Base-by-base conservation (phyloP, 2,329 filamentous ascomycete genomes). In the Mycocentrospora acerina region DNA sequence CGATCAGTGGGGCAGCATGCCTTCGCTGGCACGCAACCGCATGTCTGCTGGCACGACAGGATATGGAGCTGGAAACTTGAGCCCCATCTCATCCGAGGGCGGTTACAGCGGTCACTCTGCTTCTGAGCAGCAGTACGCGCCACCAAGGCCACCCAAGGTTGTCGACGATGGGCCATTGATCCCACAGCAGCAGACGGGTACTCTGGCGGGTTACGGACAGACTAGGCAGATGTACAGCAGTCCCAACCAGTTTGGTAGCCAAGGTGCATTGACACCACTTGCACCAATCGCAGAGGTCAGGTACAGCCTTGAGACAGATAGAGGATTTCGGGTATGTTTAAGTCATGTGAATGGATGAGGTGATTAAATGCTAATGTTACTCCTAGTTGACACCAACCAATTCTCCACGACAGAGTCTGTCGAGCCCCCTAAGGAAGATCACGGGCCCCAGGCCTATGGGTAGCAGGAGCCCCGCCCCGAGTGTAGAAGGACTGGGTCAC, bases 131-230 rank as follows among this genome's bases (percentile, higher is more conserved):
- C 59, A 59, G 19, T 47, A 50, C 17, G 54, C 66, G 24, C 55
- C 64, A 13, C 69, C 76, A 11, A 70, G 77, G 31, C 72, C 74
- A n/a, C 72, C 76, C 12, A 79, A 79, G 55, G 62, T 77, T 41
- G 69, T 68, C 39, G 78, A 82, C 40, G 75, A 80, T 15, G 80
- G 78, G 0, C 80, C 81, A 5, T 66, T 84, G 30, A 67, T 84
- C 15, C 80, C 81, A 11, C 72, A 74, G 30, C 69, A 22, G 19
- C 19, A 22, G 19, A 66, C 62, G 66, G 17, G 75, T 71, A 57
- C 62, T 3, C 61, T 67, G 40, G 64, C 62, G 3, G 63, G 64
- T 25, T 64, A 65, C 31, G 64, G 64, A 27, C 62, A 66, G 43
- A 60, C 64, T 4, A 59, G 62, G 43, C 61, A 63, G 42, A 69